These are phyloP conservation scores for Miamiensis avidus DNA, from an alignment of 169 alveolate genomes.

Conservation along the genomic window DNA sequence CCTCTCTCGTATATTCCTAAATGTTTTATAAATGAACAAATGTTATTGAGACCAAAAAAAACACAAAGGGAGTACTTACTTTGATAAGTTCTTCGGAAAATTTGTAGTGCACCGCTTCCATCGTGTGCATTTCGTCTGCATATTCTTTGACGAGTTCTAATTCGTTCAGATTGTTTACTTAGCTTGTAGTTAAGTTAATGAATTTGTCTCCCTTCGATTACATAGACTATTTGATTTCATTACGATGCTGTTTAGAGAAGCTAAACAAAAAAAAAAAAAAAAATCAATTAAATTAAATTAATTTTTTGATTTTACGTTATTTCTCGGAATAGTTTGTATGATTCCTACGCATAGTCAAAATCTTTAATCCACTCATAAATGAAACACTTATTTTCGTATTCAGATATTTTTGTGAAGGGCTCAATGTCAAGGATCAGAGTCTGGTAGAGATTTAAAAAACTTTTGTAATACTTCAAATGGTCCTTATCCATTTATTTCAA, in stretches of 20 bases:
- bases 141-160: background rate
- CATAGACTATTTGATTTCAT: background rate
- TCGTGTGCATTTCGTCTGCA: background rate
- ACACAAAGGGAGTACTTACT: no score
- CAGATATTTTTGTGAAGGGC: conserved; percentile 27
- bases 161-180: background rate
- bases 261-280: background rate
- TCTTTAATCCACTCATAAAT: conserved; percentile 16
- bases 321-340: conserved; percentile 34
- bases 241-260: background rate
- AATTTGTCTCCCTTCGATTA: background rate
- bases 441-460: conserved; percentile 21
- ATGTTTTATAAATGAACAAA: no score
- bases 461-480: conserved; percentile 24
- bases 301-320: conserved; percentile 9
- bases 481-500: background rate
- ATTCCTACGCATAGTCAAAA: conserved; percentile 15
- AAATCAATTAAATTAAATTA: background rate
- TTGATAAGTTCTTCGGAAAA: conserved; percentile 3
- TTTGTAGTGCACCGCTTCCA: background rate
- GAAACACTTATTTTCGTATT: conserved; percentile 22
- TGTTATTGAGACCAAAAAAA: no score
- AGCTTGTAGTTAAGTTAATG: background rate
- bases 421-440: conserved; percentile 32
- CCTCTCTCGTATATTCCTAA: no score